These are phyloP conservation scores for Fraxinus albicans DNA, from an alignment of 305 asterid species.

Conservation along the genomic window DNA sequence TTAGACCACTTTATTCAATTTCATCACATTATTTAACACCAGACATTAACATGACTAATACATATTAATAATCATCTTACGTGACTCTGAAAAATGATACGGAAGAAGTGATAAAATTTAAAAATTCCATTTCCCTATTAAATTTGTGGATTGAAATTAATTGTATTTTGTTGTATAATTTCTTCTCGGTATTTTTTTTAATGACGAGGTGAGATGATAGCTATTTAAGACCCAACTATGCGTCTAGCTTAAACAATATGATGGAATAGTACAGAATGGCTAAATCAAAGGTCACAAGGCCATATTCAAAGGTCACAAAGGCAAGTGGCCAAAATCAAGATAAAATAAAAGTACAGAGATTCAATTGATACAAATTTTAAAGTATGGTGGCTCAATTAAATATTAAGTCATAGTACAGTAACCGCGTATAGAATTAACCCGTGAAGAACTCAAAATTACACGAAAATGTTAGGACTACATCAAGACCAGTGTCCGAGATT, in stretches of 20 bases:
- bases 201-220: no score
- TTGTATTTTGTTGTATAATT: no score
- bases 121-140: not conserved
- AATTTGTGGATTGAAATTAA: not conserved
- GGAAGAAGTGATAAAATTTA: not conserved
- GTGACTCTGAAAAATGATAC: not conserved
- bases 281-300: not conserved
- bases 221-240: no score
- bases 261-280: no score
- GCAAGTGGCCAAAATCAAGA: not conserved
- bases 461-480: not conserved
- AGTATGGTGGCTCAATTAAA: not conserved
- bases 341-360: not conserved
- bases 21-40: not conserved
- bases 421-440: not conserved
- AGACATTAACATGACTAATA: not conserved
- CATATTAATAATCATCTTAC: not conserved
- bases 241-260: no score
- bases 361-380: not conserved
- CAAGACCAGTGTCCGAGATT: not conserved
- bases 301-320: not conserved
- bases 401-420: not conserved
- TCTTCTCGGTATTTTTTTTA: not conserved
- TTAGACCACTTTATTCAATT: not conserved
- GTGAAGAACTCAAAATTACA: not conserved